A percentile compares a stretch with the other conserved stretches of the same genome.
phyloP scores from a whole-genome alignment of 177 flowering plant genomes.

The Vitis hybrid region DNA sequence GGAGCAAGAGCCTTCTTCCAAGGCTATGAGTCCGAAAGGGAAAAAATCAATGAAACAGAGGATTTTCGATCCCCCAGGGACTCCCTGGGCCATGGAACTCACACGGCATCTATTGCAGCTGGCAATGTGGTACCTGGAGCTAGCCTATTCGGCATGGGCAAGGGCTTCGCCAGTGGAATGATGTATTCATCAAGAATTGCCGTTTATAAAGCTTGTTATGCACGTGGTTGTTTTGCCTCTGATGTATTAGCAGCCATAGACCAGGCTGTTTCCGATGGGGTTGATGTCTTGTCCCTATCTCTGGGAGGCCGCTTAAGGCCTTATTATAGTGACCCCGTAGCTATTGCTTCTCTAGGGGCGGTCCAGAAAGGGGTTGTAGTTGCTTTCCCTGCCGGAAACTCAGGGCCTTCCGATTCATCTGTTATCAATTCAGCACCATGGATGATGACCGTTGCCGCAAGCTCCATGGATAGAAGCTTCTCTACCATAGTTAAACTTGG shows the following conservation, averaged over 20 bases:
- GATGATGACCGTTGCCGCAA: constrained; percentile 70
- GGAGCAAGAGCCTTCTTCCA: constrained; percentile 61
- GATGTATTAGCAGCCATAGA: constrained; percentile 73
- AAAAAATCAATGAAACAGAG: constrained; percentile 40
- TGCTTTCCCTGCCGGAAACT: constrained; percentile 64
- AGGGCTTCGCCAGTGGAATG: constrained; percentile 64
- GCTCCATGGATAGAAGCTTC: constrained; percentile 55
- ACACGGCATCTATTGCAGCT: constrained; percentile 74
- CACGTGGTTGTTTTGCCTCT: constrained; percentile 40
- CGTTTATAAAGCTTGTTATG: constrained; percentile 64
- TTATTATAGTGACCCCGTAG: constrained; percentile 46
- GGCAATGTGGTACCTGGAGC: constrained; percentile 52
- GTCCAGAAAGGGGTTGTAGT: constrained; percentile 48
- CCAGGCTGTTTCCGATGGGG: constrained; percentile 62
- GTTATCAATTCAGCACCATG: constrained; percentile 67
- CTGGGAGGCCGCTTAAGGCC: constrained; percentile 46
- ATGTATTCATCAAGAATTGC: constrained; percentile 55
- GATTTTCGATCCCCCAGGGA: constrained; percentile 60
- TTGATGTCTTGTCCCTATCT: constrained; percentile 68
- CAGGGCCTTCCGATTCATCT: constrained; percentile 41
- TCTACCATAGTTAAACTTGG: constrained; percentile 53
- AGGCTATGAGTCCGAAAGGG: constrained; percentile 45
- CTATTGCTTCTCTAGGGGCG: constrained; percentile 61
- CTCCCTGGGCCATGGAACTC: constrained; percentile 71
- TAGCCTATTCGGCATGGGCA: constrained; percentile 46